A percentile compares a stretch with the other conserved stretches of the same genome.
phyloP scores from a whole-genome alignment of 495 filamentous ascomycete genomes.

The Trichoderma reesei region DNA sequence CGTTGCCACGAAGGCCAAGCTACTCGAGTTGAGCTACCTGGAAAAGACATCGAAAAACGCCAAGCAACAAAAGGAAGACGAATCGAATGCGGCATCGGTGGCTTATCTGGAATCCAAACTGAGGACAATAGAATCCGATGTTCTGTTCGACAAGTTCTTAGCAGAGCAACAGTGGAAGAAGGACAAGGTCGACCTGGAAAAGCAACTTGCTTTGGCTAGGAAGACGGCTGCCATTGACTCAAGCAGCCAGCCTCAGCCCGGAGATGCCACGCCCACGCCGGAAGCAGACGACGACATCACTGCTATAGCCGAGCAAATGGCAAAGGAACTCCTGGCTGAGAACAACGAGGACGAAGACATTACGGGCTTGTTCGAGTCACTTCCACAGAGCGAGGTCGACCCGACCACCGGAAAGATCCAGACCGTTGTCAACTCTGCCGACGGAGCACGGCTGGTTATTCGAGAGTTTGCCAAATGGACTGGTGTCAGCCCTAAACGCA shows the following conservation, averaged over 20 bases:
- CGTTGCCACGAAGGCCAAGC: slow-evolving; percentile 55
- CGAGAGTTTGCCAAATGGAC: slow-evolving; percentile 77
- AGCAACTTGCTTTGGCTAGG: slow-evolving; percentile 37
- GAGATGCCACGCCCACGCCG: slow-evolving; percentile 11
- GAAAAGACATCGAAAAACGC: slow-evolving; percentile 27
- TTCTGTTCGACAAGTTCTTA: slow-evolving; percentile 70
- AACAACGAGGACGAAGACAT: slow-evolving; percentile 44
- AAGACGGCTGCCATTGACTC: slow-evolving; percentile 8
- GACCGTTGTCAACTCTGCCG: slow-evolving; percentile 38
- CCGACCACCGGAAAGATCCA: slow-evolving; percentile 39
- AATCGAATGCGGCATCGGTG: slow-evolving; percentile 36
- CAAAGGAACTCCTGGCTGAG: slow-evolving; percentile 39
- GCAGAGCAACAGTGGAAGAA: slow-evolving; percentile 67
- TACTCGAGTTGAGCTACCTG: slow-evolving; percentile 49
- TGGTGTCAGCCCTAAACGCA: slow-evolving; percentile 57
- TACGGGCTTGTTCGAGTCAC: slow-evolving; percentile 53
- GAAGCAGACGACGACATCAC: slow-evolving; percentile 37
- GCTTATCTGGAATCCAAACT: slow-evolving; percentile 60
- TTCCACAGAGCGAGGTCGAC: slow-evolving; percentile 55
- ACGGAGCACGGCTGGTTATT: slow-evolving; percentile 47
- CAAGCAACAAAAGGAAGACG: slow-evolving; percentile 19
- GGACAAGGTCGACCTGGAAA: slow-evolving; percentile 55
- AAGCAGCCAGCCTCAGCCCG: slow-evolving; percentile 14
- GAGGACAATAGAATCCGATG: slow-evolving; percentile 67
- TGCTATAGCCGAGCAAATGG: slow-evolving; percentile 41